Base-by-base conservation (phyloP, 257 asterid genomes). In the Solanum medicagineum region DNA sequence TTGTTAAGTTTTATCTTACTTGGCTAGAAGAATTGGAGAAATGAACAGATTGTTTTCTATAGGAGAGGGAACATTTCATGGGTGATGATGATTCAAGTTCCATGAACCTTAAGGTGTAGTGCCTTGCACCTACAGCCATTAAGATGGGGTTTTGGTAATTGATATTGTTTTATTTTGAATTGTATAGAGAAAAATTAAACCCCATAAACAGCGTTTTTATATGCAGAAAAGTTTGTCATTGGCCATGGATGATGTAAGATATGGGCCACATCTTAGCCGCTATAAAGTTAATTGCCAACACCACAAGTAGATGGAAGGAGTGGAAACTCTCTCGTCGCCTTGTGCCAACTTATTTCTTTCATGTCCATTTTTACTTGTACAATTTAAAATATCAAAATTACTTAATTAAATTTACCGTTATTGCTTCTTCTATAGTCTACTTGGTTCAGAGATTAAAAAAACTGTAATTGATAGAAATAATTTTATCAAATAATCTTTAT, bases 21-120 rank as follows among this genome's bases (percentile, higher is more conserved):
- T 54, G 69, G 81, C 19, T 36, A 68, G 45, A 44, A 66, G 51
- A 36, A 36, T 84, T 87, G 75, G 87, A 85, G 86, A 92, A 87
- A 36, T 85, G 90, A 81, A 91, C 75, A 15, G 90, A 87, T 79
- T 89, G 92, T 57, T 81, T 92, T 71, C 92, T 88, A 45, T 79
- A 60, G 19, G 94, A 88, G 59, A 77, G 42, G 22, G 92, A 85
- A 77, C 54, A 83, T 87, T 89, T 93, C 84, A 60, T 13, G 44
- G 24, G 44, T 22, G 81, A 74, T 12, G 81, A 84, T 84, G 92
- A 81, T 87, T 90, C 91, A 56, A 86, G 84, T 84, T 92, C 92
- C 89, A 85, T 84, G 87, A 90, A 89, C 59, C 89, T 88, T 54
- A 89, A 85, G 73, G 89, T 81, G 90, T 88, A 86, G 83, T 90